Base-by-base conservation (phyloP, 2,329 filamentous ascomycete genomes). In the Colletotrichum trifolii region DNA sequence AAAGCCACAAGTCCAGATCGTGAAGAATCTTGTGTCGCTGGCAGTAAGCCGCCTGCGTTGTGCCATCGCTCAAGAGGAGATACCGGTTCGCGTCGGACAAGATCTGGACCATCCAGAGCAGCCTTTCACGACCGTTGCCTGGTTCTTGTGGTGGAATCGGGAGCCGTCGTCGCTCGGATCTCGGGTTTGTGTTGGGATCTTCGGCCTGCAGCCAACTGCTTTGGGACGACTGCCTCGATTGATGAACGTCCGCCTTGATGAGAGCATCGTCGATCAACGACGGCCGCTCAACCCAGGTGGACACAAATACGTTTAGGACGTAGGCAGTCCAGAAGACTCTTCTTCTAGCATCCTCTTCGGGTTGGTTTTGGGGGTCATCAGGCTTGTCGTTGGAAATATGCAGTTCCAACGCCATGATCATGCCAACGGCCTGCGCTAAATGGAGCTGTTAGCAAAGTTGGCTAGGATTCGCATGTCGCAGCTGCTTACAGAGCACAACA, bases 241-340 rank as follows among this genome's bases (percentile, higher is more conserved):
- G 40, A 6, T 47, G 45, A 2, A 64, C 35, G 10, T 53, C 53
- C 6, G 56, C 39, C 17, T 60, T 64, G 50, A 64, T 38, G 2
- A 64, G 12, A 4, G 61, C 35, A 39, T 61, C 61, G 17, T 64
- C 61, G 2, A 64, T 64, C 3, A 64, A 6, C 4, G 61, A 64
- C 3, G 61, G 61, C 1, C 61, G 49, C 34, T 64, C 61, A 8
- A 64, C 56, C 61, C 61, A 64, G 8, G 61, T 55, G 10, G 61
- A 55, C 5, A 64, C 57, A 17, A 55, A 61, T 2, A 45, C 45
- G 34, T 64, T 64, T 11, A 64, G 54, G 8, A 64, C 25, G 34
- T 64, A 64, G 34, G 56, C 60, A 9, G 57, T 64, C 56, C 61
- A 64, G 25, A 64, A 60, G 4, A 64, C 33, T 9, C 50, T 12